These are phyloP conservation scores for Quercus mongolica DNA, from an alignment of 306 rosid genomes.

Conservation along the genomic window DNA sequence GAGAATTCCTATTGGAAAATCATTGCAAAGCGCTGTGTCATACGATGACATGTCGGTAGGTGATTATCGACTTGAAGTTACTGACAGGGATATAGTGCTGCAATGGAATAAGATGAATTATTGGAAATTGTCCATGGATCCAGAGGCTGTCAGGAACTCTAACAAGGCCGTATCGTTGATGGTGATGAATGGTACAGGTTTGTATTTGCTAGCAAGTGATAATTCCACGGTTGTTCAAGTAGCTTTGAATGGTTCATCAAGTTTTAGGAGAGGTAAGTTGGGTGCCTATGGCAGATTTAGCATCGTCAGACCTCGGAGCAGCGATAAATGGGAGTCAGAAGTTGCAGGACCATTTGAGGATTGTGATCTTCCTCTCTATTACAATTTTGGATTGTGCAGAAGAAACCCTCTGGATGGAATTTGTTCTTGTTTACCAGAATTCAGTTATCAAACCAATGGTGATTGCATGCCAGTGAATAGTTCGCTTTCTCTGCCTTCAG, in stretches of 20 bases:
- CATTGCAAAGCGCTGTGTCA: constrained; percentile 40
- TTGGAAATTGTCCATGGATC: constrained; percentile 66
- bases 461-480: constrained; percentile 52
- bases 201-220: constrained; percentile 52
- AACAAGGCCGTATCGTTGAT: constrained; percentile 39
- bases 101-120: constrained; percentile 72
- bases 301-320: constrained; percentile 55
- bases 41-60: constrained; percentile 50
- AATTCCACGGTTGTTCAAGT: constrained; percentile 45
- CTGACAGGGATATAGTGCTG: constrained; percentile 49
- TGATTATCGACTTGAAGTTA: constrained; percentile 34
- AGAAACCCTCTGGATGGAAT: constrained; percentile 19
- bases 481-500: constrained; percentile 45
- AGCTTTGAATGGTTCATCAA: constrained; percentile 28
- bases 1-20: constrained; percentile 42
- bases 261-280: constrained; percentile 59
- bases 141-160: constrained; percentile 36
- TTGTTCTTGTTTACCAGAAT: constrained; percentile 70
- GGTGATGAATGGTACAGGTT: constrained; percentile 51
- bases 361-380: constrained; percentile 63
- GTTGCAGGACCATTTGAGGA: constrained; percentile 46
- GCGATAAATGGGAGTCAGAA: constrained; percentile 45
- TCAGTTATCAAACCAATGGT: constrained; percentile 27
- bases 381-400: constrained; percentile 70
- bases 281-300: constrained; percentile 50